Evolutionary conservation across 257 asterid genomes (phyloP), one percentile per base, ranked within the genome.

Genomic region (Fraxinus anomala): DNA sequence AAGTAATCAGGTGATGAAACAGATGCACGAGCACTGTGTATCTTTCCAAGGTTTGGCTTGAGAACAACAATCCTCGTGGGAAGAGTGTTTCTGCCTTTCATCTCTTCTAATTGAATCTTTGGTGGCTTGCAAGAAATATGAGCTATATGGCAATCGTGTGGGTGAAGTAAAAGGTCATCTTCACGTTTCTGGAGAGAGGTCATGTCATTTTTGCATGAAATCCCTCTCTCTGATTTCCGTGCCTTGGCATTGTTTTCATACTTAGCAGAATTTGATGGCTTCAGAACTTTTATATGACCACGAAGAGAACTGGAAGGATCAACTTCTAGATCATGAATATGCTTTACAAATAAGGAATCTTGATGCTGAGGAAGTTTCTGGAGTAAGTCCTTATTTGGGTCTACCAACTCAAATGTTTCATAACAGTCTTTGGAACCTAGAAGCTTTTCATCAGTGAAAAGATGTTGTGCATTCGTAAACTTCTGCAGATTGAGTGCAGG

Each of bases 41-140:
- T 75, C 77, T 87, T 87, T 66, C 86, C 87, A 61, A 87, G 80
- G 87, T 90, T 89, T 69, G 98, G 98, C 83, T 94, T 94, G 89
- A 92, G 83, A 82, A 92, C 90, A 59, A 91, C 91, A 71, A 94
- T 92, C 89, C 90, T 90, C 0, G 96, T 94, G 19, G 98, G 96
- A 73, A 87, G 84, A 54, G 40, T 77, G 31, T 68, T 83, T 71
- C 81, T 86, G 1, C 51, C 91, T 17, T 74, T 73, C 59, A 73
- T 84, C 79, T 79, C 88, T 70, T 88, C 86, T 51, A 82, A 74
- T 76, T 69, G 91, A 84, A 42, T 73, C 73, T 77, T 83, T 31
- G 68, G 33, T 0, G 89, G 77, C 77, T 78, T 84, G 80, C 78
- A 83, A 79, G 88, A 77, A 82, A 42, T 42, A 33, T 68, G 81